Evolutionary conservation across 768 basidiomycete genomes (phyloP), one percentile per base, ranked within the genome.

Genomic region (Tephrocybe sp.): DNA sequence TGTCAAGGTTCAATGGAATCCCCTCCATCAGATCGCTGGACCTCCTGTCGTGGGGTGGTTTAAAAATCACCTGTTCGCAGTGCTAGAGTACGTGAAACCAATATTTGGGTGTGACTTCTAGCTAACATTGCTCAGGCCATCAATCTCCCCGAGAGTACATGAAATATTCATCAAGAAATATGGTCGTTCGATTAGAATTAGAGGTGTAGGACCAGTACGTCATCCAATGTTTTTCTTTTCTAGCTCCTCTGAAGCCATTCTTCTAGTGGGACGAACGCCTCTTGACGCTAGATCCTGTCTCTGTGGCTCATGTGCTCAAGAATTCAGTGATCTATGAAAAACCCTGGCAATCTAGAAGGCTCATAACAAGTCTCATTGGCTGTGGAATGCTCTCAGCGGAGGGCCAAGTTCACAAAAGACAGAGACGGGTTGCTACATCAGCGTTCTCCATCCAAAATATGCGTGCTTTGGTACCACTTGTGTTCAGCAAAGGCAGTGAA

Each of bases 381-480:
- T 82, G 83, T 48, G 93, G 89, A 2, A 82, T 91, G 83, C 78
- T 92, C 20, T 81, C 86, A 14, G 84, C 88, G 2, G 90, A 92
- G 62, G 89, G 90, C 1, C 72, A 77, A 20, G 72, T 83, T 14
- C 91, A 96, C 69, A 88, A 79, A 58, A 84, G 90, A 33, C 92
- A 93, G 66, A 75, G 89, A 51, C 78, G 87, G 45, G 84, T 92
- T 19, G 83, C 79, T 1, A 84, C 82, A 0, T 86, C 89, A 6
- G 89, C 88, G 0, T 91, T 92, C 65, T 89, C 87, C 5, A 70
- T 80, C n/a, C 87, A 89, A 61, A 89, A 89, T 56, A 63, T 92
- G 68, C 79, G 83, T 32, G 82, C 76, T 3, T 73, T 92, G 17
- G 75, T 87, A 4, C 89, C 90, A 0, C 68, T 91, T 14, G 82